Evolutionary conservation across 495 filamentous ascomycete species (phyloP), one percentile per base, ranked within the genome.

Genomic region (Cudoniella acicularis): DNA sequence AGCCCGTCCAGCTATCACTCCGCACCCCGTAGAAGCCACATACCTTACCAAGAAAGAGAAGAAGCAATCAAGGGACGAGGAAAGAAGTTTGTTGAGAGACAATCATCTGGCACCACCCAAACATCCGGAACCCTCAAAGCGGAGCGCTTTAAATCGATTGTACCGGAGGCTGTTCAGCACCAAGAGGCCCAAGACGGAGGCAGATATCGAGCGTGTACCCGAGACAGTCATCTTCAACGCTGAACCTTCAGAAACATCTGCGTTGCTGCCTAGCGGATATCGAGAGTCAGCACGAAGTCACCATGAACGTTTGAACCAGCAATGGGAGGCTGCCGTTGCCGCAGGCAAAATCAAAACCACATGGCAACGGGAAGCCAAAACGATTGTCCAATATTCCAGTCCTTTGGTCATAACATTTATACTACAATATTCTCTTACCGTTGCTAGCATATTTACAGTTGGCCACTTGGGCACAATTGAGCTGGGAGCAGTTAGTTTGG

Each of bases 301-400:
- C 23, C 59, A 64, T 27, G 77, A 75, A 41, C 67, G 73, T 25
- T 55, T 79, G 40, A 72, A 80, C 61, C 69, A 79, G 47, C 86
- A 88, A 72, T 96, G 91, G 91, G 87, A 91, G 55, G 85, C 87
- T 40, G 89, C 90, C 1, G 89, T 92, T 10, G 76, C 79, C 0
- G 79, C 83, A 2, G 89, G 89, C 8, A 74, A 79, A 57, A 88
- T 95, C 60, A 83, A 88, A 50, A 96, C 91, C 2, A 91, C 90
- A 0, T 95, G 90, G 88, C 83, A 84, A 64, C 81, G 89, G 57
- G 91, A 96, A 74, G 80, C 85, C 1, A 84, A 87, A 69, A 87
- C 89, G 0, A 74, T 92, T 18, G 54, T 59, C 1, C 76, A 73
- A 64, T 87, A 86, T 62, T 78, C 84, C 0, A 72, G 71, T 2